Percentiles rank a stretch among this genome's conserved stretches.
phyloP scores from a whole-genome alignment of 441 rosid genomes.

The Brassica balearica region DNA sequence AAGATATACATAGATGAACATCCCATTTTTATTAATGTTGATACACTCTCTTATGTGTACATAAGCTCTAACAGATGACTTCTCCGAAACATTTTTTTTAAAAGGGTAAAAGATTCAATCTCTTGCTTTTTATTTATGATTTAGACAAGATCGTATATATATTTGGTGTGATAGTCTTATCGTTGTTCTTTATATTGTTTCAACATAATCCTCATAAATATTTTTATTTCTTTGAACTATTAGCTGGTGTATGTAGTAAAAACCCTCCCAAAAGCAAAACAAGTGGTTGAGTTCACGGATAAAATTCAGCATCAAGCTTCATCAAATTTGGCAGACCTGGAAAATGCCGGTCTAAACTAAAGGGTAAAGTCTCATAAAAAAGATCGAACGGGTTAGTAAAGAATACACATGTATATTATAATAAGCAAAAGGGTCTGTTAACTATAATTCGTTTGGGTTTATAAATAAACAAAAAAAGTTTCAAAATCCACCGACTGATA shows the following conservation, averaged over 20 bases:
- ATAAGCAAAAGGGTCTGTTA: not conserved
- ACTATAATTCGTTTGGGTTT: constrained; percentile 5
- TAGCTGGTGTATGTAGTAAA: not conserved
- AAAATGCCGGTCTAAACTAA: not conserved
- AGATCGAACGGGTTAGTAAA: constrained; percentile 12
- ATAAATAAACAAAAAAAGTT: constrained; percentile 16
- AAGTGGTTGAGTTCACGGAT: not conserved
- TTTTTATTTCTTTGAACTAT: not conserved
- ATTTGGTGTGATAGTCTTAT: too few relatives aligned
- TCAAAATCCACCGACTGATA: constrained; percentile 36
- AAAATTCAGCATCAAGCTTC: not conserved
- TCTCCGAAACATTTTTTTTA: not conserved
- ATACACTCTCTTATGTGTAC: not conserved
- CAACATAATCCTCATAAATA: not conserved
- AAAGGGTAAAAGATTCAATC: not conserved
- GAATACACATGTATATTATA: constrained; percentile 5
- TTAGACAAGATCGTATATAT: too few relatives aligned
- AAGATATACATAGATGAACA: constrained; percentile 39
- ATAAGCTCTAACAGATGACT: not conserved
- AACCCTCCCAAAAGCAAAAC: not conserved
- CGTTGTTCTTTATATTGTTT: not conserved
- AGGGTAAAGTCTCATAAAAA: too few relatives aligned
- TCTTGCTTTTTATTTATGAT: too few relatives aligned
- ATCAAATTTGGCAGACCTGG: not conserved
- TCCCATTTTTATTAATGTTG: constrained; percentile 24